phyloP scores from a whole-genome alignment of 768 basidiomycete species.

The Psilocybe azurescens region DNA sequence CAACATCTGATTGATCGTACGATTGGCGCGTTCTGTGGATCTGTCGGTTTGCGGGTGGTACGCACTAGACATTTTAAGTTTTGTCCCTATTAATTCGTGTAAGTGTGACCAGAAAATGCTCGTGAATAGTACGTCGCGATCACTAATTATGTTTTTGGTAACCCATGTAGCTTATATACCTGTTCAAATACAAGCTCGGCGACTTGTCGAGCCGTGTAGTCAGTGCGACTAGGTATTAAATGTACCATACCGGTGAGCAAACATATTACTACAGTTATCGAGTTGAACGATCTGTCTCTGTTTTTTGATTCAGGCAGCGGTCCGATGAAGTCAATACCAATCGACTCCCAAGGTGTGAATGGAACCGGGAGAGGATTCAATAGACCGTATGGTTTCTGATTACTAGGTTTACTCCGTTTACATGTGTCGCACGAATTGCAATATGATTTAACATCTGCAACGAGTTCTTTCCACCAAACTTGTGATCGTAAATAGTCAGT shows the following conservation, averaged over 20 bases:
- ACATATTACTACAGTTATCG: conserved; percentile 1
- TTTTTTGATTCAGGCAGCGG: conserved; percentile 1
- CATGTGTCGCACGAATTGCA: background rate
- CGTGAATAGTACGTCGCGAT: no score
- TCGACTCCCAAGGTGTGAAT: background rate
- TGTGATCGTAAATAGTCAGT: background rate
- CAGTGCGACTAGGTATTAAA: background rate
- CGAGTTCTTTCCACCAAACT: conserved; percentile 8
- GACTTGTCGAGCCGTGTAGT: no score
- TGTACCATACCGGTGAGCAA: conserved; percentile 2
- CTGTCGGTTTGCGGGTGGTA: no score
- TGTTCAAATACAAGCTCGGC: no score
- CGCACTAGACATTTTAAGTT: no score
- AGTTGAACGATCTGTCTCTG: background rate
- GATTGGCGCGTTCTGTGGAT: no score
- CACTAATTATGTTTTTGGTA: no score
- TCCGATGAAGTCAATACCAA: conserved; percentile 3
- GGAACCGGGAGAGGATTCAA: background rate
- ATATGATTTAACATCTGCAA: background rate
- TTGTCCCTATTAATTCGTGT: no score
- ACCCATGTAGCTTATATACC: no score
- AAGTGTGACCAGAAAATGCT: no score
- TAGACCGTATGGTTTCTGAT: conserved; percentile 4
- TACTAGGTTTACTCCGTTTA: conserved; percentile 1
- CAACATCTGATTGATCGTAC: no score